These are phyloP conservation scores for Claviceps maximensis DNA, from an alignment of 2,329 filamentous ascomycete genomes.

Conservation along the genomic window DNA sequence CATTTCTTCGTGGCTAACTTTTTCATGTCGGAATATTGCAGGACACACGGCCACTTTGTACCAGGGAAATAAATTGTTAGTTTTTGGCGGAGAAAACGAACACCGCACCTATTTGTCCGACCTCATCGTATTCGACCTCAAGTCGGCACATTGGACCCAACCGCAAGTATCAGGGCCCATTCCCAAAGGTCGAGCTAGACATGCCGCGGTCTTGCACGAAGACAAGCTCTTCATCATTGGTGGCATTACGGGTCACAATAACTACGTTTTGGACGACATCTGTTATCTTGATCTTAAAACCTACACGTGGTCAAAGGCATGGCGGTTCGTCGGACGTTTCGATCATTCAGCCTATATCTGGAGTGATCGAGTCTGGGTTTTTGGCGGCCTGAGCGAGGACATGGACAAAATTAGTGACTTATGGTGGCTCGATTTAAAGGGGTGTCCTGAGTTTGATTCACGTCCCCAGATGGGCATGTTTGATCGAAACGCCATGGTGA, in stretches of 20 bases:
- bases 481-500: conserved; percentile 30
- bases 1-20: conserved; percentile 2
- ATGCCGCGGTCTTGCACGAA: conserved; percentile 88
- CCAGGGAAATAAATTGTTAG: conserved; percentile 85
- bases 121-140: conserved; percentile 88
- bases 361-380: conserved; percentile 86
- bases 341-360: conserved; percentile 94
- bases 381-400: conserved; percentile 84
- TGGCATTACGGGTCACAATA: conserved; percentile 88
- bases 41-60: conserved; percentile 92
- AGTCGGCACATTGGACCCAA: conserved; percentile 90
- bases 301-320: conserved; percentile 91
- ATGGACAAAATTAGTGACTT: conserved; percentile 96
- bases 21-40: conserved; percentile 21
- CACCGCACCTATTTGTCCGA: conserved; percentile 92
- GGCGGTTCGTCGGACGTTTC: conserved; percentile 89
- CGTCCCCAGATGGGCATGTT: conserved; percentile 43
- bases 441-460: conserved; percentile 71
- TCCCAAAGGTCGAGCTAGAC: conserved; percentile 79
- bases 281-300: conserved; percentile 95
- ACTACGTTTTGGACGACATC: conserved; percentile 85
- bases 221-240: conserved; percentile 94
- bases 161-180: conserved; percentile 74
- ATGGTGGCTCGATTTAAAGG: conserved; percentile 94
- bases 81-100: conserved; percentile 97